Conservation (phyloP, 768 basidiomycete genomes). For the Chlorophyllum brunneum region DNA sequence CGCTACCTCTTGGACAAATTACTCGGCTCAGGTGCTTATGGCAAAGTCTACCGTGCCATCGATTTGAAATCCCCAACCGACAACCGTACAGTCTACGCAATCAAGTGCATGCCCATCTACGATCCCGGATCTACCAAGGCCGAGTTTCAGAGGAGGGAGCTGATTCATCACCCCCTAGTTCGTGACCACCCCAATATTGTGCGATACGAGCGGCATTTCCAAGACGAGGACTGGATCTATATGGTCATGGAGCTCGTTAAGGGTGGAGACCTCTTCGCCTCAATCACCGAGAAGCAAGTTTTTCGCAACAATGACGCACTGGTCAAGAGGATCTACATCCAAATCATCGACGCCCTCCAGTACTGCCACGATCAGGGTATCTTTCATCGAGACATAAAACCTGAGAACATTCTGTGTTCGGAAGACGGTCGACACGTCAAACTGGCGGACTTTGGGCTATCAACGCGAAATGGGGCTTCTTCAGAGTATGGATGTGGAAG, state of each 20-base stretch:
- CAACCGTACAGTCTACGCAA: constrained; percentile 49
- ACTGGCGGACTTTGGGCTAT: constrained; percentile 79
- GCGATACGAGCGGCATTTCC: constrained; percentile 60
- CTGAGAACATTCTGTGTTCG: constrained; percentile 71
- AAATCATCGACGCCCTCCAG: constrained; percentile 76
- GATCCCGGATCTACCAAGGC: constrained; percentile 51
- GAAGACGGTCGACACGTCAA: constrained; percentile 48
- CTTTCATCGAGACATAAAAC: constrained; percentile 86
- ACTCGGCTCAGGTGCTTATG: constrained; percentile 74
- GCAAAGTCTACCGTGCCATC: constrained; percentile 71
- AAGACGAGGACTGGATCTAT: constrained; percentile 60
- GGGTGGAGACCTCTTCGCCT: constrained; percentile 67
- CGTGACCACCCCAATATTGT: constrained; percentile 61
- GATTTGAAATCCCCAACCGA: constrained; percentile 39
- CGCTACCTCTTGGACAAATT: constrained; percentile 57
- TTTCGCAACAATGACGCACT: constrained; percentile 58
- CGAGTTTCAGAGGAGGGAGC: constrained; percentile 65
- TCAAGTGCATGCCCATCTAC: constrained; percentile 72
- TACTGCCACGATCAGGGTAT: constrained; percentile 69
- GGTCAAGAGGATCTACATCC: constrained; percentile 67
- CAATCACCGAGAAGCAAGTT: constrained; percentile 53
- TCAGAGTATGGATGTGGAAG: constrained; percentile 57
- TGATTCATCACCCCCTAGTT: constrained; percentile 51
- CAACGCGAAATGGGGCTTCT: constrained; percentile 42
- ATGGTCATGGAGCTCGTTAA: constrained; percentile 56